Conservation (phyloP, 2,329 filamentous ascomycete genomes). For the Coniochaeta sp. region DNA sequence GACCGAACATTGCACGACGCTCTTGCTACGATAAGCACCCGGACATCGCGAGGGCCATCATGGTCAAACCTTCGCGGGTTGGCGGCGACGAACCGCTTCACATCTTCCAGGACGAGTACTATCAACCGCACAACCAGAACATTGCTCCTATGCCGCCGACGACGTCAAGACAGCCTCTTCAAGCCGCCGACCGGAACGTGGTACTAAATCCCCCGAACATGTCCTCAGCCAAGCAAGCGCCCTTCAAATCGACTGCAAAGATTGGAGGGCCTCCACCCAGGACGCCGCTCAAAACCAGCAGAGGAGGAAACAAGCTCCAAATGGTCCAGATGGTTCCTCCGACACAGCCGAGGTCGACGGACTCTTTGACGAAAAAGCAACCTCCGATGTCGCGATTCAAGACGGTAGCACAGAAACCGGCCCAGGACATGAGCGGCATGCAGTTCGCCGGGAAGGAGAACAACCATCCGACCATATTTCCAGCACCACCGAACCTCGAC, state of each 20-base stretch:
- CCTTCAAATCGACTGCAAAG: slow-evolving; percentile 55
- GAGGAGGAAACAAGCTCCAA: slow-evolving; percentile 53
- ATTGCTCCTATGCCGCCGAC: slow-evolving; percentile 45
- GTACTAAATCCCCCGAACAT: slow-evolving; percentile 57
- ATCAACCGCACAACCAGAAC: slow-evolving; percentile 36
- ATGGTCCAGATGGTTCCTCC: slow-evolving; percentile 63
- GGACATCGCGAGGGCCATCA: slow-evolving; percentile 29
- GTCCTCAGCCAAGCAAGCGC: slow-evolving; percentile 53
- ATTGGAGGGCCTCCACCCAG: slow-evolving; percentile 48
- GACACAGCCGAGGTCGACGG: slow-evolving; percentile 46
- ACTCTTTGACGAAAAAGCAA: slow-evolving; percentile 62
- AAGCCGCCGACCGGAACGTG: slow-evolving; percentile 52
- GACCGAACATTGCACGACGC: background rate
- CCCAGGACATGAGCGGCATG: slow-evolving; percentile 28
- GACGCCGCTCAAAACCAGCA: slow-evolving; percentile 47
- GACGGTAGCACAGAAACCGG: slow-evolving; percentile 45
- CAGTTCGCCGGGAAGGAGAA: slow-evolving; percentile 49
- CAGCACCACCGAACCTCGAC: slow-evolving; percentile 38
- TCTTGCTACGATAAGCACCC: background rate
- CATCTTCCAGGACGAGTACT: slow-evolving; percentile 46
- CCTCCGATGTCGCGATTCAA: slow-evolving; percentile 54
- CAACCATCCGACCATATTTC: slow-evolving; percentile 42
- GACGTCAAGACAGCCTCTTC: slow-evolving; percentile 41
- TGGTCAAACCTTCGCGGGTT: slow-evolving; percentile 47
- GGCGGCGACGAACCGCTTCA: slow-evolving; percentile 39